Percentiles rank a stretch among this genome's conserved stretches.
Evolutionary conservation across 345 rosid genomes (phyloP).

Genomic region (Boechera retrofracta): DNA sequence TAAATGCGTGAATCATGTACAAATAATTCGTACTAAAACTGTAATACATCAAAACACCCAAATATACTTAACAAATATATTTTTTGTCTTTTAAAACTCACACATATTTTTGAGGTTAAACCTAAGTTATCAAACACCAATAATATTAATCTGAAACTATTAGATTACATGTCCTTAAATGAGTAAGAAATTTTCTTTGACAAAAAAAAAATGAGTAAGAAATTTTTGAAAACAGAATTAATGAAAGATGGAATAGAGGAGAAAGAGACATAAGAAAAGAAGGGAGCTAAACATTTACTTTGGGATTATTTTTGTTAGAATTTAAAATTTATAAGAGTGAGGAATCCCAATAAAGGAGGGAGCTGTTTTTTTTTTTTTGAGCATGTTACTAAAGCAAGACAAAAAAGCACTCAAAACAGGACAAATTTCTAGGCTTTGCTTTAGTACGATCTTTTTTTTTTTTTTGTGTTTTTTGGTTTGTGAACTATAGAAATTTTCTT

Average conservation of each 20-base stretch:
- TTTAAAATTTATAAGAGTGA: constrained; percentile 40
- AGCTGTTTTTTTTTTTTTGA: constrained; percentile 47
- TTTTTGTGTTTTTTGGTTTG: too few relatives aligned
- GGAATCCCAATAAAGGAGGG: constrained; percentile 79
- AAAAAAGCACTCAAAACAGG: constrained; percentile 55
- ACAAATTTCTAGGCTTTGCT: constrained; percentile 52
- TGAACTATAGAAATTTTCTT: neutral
- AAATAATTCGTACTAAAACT: too few relatives aligned
- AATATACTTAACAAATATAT: too few relatives aligned
- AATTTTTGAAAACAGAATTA: neutral
- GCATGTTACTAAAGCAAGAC: constrained; percentile 89
- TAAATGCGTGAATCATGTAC: too few relatives aligned
- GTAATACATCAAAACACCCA: too few relatives aligned
- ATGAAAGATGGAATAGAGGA: neutral
- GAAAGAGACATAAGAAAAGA: neutral
- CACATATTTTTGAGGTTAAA: too few relatives aligned
- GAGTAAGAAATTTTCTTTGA: too few relatives aligned
- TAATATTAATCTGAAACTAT: too few relatives aligned
- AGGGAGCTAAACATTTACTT: constrained; percentile 11
- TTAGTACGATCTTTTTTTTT: constrained; percentile 26
- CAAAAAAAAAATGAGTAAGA: too few relatives aligned
- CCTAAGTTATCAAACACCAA: too few relatives aligned
- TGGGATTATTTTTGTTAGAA: constrained; percentile 1
- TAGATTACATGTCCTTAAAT: too few relatives aligned
- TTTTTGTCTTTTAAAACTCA: too few relatives aligned